phyloP scores from a whole-genome alignment of 352 stramenopile species.

The Blastocystis sp. region DNA sequence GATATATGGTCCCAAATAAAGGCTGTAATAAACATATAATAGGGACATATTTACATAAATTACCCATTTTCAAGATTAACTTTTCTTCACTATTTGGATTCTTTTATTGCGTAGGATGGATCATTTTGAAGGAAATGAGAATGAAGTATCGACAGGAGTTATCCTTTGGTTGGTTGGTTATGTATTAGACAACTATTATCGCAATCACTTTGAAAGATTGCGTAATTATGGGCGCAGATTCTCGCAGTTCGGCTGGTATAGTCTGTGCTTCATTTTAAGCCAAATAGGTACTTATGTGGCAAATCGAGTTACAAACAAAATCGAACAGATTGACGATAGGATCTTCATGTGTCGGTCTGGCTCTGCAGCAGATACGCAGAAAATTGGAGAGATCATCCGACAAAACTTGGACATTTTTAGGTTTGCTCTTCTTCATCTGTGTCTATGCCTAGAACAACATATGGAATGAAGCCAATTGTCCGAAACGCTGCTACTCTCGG shows the following conservation, averaged over 20 bases:
- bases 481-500: slow-evolving; percentile 41
- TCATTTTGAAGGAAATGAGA: slow-evolving; percentile 59
- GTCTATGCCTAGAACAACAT: slow-evolving; percentile 35
- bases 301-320: slow-evolving; percentile 57
- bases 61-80: neutral
- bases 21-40: neutral
- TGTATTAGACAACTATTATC: slow-evolving; percentile 51
- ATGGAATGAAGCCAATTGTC: slow-evolving; percentile 34
- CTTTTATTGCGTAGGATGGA: neutral
- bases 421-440: neutral
- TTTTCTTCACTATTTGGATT: neutral
- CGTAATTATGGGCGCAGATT: slow-evolving; percentile 55
- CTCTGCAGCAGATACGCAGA: slow-evolving; percentile 56
- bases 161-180: neutral
- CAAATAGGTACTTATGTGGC: slow-evolving; percentile 38
- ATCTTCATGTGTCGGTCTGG: slow-evolving; percentile 58
- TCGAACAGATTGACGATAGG: slow-evolving; percentile 56
- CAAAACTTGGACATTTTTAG: slow-evolving; percentile 35
- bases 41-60: neutral
- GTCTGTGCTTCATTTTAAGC: neutral
- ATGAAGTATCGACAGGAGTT: slow-evolving; percentile 44
- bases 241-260: slow-evolving; percentile 41
- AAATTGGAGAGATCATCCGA: slow-evolving; percentile 42
- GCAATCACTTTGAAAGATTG: slow-evolving; percentile 50
- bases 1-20: neutral